Percentiles rank a stretch among this genome's conserved stretches.
phyloP scores from a whole-genome alignment of 129 eudicot species.

The Tagetes patula region DNA sequence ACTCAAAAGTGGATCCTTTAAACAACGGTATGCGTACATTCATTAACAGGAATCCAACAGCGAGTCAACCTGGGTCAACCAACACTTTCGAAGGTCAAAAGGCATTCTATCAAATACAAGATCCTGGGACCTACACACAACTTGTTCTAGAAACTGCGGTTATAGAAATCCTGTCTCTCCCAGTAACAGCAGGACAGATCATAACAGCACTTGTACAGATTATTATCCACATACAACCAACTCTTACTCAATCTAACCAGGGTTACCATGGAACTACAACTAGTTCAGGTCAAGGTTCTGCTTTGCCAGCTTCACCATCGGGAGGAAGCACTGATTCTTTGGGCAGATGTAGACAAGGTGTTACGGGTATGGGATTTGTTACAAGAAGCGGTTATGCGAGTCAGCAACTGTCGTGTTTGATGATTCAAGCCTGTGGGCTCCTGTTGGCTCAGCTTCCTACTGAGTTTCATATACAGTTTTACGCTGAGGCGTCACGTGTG shows the following conservation, averaged over 20 bases:
- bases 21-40: conserved; percentile 45
- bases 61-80: conserved; percentile 60
- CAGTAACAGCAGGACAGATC: conserved; percentile 75
- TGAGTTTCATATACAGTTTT: conserved; percentile 84
- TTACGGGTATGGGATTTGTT: conserved; percentile 68
- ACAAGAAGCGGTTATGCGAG: conserved; percentile 92
- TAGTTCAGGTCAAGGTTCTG: conserved; percentile 63
- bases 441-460: conserved; percentile 92
- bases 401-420: conserved; percentile 90
- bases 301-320: conserved; percentile 91
- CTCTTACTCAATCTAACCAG: conserved; percentile 83
- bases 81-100: conserved; percentile 74
- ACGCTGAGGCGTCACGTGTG: conserved; percentile 82
- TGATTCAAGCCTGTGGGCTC: conserved; percentile 97
- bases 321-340: conserved; percentile 96
- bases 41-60: conserved; percentile 46
- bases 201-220: conserved; percentile 87
- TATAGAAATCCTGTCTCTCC: conserved; percentile 85
- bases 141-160: conserved; percentile 93
- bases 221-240: conserved; percentile 88
- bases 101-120: conserved; percentile 90
- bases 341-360: conserved; percentile 59
- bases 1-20: conserved; percentile 57
- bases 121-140: conserved; percentile 92
- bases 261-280: conserved; percentile 61